Conservation (phyloP, 2,329 filamentous ascomycete genomes). For the Tympanopsis confertula region DNA sequence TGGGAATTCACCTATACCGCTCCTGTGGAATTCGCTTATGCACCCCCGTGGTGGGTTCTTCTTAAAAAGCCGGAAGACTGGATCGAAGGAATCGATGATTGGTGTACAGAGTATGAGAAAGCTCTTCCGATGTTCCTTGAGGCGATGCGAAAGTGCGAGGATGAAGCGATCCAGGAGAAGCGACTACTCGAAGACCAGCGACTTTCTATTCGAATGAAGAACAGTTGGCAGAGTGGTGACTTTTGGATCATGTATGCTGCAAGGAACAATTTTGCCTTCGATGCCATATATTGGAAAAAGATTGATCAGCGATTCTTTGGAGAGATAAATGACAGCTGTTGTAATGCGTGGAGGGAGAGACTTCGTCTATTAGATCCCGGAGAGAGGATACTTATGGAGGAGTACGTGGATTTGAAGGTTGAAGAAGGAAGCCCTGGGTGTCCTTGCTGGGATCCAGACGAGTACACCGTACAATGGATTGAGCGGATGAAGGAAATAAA, state of each 20-base stretch:
- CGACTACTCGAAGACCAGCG: slow-evolving; percentile 8
- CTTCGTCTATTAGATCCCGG: too few relatives aligned
- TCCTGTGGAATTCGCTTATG: slow-evolving; percentile 8
- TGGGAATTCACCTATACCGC: slow-evolving; percentile 16
- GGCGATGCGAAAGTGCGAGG: slow-evolving; percentile 2
- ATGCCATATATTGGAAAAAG: slow-evolving; percentile 16
- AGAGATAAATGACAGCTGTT: too few relatives aligned
- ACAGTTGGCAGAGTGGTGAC: slow-evolving; percentile 11
- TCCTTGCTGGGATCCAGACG: too few relatives aligned
- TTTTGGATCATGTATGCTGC: slow-evolving; percentile 15
- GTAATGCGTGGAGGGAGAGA: too few relatives aligned
- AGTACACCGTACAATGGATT: too few relatives aligned
- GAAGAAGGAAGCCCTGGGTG: too few relatives aligned
- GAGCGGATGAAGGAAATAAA: too few relatives aligned
- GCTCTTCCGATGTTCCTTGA: slow-evolving; percentile 13
- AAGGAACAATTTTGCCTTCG: slow-evolving; percentile 13
- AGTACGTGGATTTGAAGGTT: too few relatives aligned
- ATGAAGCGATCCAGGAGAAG: slow-evolving; percentile 9
- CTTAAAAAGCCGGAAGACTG: slow-evolving; percentile 11
- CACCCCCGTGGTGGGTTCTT: slow-evolving; percentile 3
- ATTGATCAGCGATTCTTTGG: slow-evolving; percentile 13
- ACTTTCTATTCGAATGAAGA: slow-evolving; percentile 11
- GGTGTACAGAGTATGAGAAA: slow-evolving; percentile 9
- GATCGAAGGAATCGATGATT: slow-evolving; percentile 11
- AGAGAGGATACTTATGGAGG: too few relatives aligned